These are phyloP conservation scores for Botryosphaeria dothidea DNA, from an alignment of 2,329 filamentous ascomycete genomes.

Conservation along the genomic window DNA sequence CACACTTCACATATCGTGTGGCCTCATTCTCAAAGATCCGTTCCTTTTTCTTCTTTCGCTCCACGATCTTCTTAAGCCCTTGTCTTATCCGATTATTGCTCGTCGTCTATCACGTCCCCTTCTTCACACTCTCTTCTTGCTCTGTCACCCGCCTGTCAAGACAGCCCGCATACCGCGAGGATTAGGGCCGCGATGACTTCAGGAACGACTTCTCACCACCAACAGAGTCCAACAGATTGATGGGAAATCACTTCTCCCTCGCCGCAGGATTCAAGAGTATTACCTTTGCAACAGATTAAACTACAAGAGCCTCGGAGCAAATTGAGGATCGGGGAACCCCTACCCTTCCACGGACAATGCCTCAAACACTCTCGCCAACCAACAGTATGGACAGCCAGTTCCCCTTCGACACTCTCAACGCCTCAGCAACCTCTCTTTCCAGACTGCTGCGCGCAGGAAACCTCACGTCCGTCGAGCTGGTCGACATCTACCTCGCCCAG, in stretches of 20 bases:
- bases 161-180: neutral
- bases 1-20: neutral
- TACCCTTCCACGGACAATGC: neutral
- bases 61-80: neutral
- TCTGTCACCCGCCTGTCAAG: neutral
- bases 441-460: constrained; percentile 32
- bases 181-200: constrained; percentile 4
- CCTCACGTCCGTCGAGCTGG: constrained; percentile 37
- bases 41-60: neutral
- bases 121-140: neutral
- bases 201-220: neutral
- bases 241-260: neutral
- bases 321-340: neutral
- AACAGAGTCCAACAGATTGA: constrained; percentile 6
- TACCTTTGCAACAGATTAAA: neutral
- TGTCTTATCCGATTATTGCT: neutral
- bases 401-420: constrained; percentile 33
- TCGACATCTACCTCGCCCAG: constrained; percentile 35
- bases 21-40: neutral
- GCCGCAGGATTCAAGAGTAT: neutral
- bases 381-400: constrained; percentile 3
- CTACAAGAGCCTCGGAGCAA: neutral
- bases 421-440: constrained; percentile 34
- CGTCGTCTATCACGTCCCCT: neutral
- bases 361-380: neutral